Evolutionary conservation across 1,284 basidiomycete genomes (phyloP).

Genomic region (Microbotryum lychnidis-dioicae): DNA sequence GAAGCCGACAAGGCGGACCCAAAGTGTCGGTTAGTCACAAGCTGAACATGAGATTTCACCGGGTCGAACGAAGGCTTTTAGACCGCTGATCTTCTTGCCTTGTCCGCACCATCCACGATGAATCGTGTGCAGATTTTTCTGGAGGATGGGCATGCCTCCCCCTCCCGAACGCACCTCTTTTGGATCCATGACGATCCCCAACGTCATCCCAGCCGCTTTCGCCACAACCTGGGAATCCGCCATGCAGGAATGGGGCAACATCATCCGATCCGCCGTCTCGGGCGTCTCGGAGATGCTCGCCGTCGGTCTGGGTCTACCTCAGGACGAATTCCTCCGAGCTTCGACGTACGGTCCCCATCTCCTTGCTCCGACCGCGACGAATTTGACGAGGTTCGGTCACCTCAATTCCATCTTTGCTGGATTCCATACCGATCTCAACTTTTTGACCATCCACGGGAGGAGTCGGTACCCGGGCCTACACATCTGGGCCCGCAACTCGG

Average conservation of each 20-base stretch:
- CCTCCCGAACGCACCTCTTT: conserved; percentile 63
- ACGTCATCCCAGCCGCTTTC: conserved; percentile 63
- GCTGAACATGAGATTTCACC: background rate
- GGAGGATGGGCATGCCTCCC: conserved; percentile 73
- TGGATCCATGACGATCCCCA: conserved; percentile 52
- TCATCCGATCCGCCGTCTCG: conserved; percentile 74
- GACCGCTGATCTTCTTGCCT: background rate
- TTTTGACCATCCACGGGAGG: conserved; percentile 73
- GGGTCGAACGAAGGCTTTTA: too few species aligned
- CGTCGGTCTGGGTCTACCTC: conserved; percentile 64
- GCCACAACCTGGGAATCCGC: conserved; percentile 54
- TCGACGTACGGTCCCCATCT: conserved; percentile 68
- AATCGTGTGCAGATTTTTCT: conserved; percentile 56
- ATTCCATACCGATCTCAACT: conserved; percentile 66
- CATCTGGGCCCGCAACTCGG: conserved; percentile 85
- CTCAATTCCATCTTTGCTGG: conserved; percentile 63
- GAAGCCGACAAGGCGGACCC: conserved; percentile 66
- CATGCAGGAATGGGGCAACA: conserved; percentile 73
- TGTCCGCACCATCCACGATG: conserved; percentile 3
- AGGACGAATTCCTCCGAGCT: conserved; percentile 60
- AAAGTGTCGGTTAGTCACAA: conserved; percentile 56
- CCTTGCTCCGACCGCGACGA: conserved; percentile 82
- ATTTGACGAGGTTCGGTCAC: conserved; percentile 65
- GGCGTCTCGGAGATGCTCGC: conserved; percentile 71
- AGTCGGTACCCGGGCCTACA: conserved; percentile 75